Evolutionary conservation across 176 grass and related monocot species (phyloP).

Genomic region (Leersia perrieri): DNA sequence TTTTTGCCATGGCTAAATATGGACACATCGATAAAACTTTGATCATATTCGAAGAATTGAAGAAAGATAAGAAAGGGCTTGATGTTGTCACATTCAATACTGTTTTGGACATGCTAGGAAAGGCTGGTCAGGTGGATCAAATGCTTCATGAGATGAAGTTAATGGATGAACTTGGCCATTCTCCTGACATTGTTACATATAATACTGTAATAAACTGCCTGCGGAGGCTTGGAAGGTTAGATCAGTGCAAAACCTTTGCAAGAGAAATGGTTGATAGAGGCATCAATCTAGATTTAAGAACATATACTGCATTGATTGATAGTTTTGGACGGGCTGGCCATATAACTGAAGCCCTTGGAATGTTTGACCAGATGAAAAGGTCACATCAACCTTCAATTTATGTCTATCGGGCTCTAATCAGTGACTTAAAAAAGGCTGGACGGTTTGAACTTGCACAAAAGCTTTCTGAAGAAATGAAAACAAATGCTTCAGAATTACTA

Average conservation of each 20-base stretch:
- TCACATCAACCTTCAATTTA: constrained; percentile 61
- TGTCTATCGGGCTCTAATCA: constrained; percentile 77
- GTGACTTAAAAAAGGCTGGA: constrained; percentile 58
- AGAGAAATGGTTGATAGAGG: constrained; percentile 66
- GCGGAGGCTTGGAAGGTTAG: constrained; percentile 58
- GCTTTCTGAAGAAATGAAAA: constrained; percentile 68
- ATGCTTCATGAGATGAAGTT: constrained; percentile 67
- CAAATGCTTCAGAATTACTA: constrained; percentile 46
- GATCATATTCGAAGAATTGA: constrained; percentile 70
- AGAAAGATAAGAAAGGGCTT: constrained; percentile 44
- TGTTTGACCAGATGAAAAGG: constrained; percentile 71
- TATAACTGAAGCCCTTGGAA: constrained; percentile 55
- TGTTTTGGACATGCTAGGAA: constrained; percentile 68
- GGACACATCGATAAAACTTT: constrained; percentile 66
- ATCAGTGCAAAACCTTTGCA: constrained; percentile 58
- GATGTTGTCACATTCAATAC: constrained; percentile 84
- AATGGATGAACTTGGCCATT: constrained; percentile 62
- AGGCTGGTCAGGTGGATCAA: constrained; percentile 56
- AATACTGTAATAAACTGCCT: constrained; percentile 85
- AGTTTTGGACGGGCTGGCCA: constrained; percentile 63
- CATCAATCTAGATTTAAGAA: constrained; percentile 70
- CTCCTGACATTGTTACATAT: constrained; percentile 78
- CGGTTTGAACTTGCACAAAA: constrained; percentile 56
- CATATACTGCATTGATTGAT: constrained; percentile 71
- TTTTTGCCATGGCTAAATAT: constrained; percentile 50